Conservation (phyloP, 148 eudicot species). For the Drosera capensis region DNA sequence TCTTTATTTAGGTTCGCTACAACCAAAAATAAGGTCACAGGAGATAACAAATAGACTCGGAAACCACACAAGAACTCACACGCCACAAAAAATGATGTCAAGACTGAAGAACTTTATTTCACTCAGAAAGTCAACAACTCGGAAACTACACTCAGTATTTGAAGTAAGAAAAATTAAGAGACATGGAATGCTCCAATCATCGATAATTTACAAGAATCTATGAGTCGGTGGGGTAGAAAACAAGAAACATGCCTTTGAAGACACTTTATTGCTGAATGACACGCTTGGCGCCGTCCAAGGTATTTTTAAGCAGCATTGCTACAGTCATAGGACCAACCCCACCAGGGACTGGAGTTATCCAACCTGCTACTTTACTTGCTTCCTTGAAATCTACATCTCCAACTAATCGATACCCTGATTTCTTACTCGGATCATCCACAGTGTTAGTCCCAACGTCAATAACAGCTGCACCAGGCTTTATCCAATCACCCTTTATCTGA, state of each 20-base stretch:
- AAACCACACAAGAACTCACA: no score
- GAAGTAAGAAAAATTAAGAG: no score
- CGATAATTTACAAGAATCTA: neutral
- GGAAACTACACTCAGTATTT: no score
- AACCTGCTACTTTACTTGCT: conserved; percentile 89
- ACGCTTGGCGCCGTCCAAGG: conserved; percentile 93
- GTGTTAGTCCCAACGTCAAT: conserved; percentile 92
- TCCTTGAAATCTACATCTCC: conserved; percentile 87
- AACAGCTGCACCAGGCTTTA: conserved; percentile 97
- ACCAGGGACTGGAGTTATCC: conserved; percentile 94
- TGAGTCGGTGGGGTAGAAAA: conserved; percentile 2
- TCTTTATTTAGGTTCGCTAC: no score
- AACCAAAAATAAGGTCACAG: no score
- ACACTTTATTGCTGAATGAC: conserved; percentile 39
- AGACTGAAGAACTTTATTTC: no score
- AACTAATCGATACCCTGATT: conserved; percentile 80
- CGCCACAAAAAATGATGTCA: no score
- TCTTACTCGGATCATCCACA: conserved; percentile 74
- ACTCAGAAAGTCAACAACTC: no score
- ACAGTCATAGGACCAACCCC: conserved; percentile 99
- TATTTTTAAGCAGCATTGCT: conserved; percentile 92
- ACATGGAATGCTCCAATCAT: no score
- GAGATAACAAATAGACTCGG: no score
- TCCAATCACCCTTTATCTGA: conserved; percentile 91
- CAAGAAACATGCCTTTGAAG: conserved; percentile 16